Evolutionary conservation across 352 stramenopile species (phyloP), one percentile per base, ranked within the genome.

Genomic region (Phytophthora sp.): DNA sequence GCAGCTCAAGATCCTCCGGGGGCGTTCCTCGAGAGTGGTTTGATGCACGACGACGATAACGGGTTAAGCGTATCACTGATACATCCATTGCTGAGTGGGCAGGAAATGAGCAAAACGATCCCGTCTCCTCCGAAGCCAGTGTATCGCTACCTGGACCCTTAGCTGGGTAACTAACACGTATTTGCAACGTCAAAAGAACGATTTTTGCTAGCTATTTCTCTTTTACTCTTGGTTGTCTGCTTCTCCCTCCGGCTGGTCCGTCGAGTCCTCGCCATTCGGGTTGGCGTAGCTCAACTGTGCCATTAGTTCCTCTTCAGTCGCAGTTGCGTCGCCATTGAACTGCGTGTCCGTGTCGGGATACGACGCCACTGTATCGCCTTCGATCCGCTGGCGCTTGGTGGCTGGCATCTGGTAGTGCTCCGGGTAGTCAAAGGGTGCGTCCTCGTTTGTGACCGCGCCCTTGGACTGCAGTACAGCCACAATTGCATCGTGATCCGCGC

Each of bases 401-500:
- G 74, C 70, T 7, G 83, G 82, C 71, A 94, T 86, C 35, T 89
- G 75, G 61, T 94, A 94, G 55, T 87, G 69, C 55, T 90, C 82
- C 1, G 86, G 86, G 58, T 92, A 94, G 36, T 89, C 73, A 55
- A 94, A 94, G n/a, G 80, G 77, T 5, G 82, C 82, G 16, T 80
- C 75, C 21, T 87, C 69, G 4, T 56, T 69, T 5, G 81, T 93
- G 46, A 67, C 77, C 15, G 81, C 63, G 4, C 89, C 89, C 27
- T 88, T 75, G 7, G 87, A 70, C 56, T 94, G 72, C 41, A 97
- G 77, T 76, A 95, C 94, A 4, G 89, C 82, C 12, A 96, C 73
- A 61, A 97, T 80, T 0, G 94, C 94, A 64, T 98, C 94, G 20
- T 84, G 80, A 63, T 98, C 90, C 1, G 91, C 86, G 13, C 94